Base-by-base conservation (phyloP, 208 protist genomes). In the Blastocrithidia nonstop region DNA sequence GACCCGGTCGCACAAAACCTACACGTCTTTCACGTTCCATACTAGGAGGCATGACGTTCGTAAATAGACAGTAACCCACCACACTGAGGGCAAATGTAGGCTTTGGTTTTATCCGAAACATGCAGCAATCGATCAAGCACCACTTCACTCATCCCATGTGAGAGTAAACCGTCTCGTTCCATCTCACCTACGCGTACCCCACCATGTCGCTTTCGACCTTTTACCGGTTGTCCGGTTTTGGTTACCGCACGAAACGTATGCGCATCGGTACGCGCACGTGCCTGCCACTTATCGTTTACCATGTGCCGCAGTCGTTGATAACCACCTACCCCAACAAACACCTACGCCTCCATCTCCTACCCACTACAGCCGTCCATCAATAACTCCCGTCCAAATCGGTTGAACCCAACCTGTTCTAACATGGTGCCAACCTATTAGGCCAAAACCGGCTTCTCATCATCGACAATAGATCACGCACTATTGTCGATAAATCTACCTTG, bases 171-270 rank as follows among this genome's bases (percentile, higher is more conserved):
- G 66, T 99, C 98, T 46, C 98, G 95, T 79, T 99, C 98, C 98
- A 99, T 99, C 74, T 99, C 98, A 29, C 98, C 98, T 2, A 99
- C 96, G 39, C 98, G 94, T 32, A 99, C 97, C 57, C 98, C 98
- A 57, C 98, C 94, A 61, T 94, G 88, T 15, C 76, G 68, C 56
- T 95, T 96, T 38, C 93, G 71, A 41, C 94, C 94, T 69, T 99
- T 98, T 53, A 99, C 80, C 6, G 98, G 98, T 79, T 99, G 98
- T 6, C 88, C 87, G 13, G 69, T 78, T 37, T 98, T 74, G 3
- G 91, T 95, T 17, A 98, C 98, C 0, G 88, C 95, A 22, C 89
- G 70, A 41, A 93, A 72, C 3, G 89, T 93, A 67, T 85, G 71
- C 3, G 71, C 32, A 52, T 93, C 86, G 0, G 75, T 87, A 31